Base-by-base conservation (phyloP, 2,329 filamentous ascomycete genomes). In the Xylaria sp. region DNA sequence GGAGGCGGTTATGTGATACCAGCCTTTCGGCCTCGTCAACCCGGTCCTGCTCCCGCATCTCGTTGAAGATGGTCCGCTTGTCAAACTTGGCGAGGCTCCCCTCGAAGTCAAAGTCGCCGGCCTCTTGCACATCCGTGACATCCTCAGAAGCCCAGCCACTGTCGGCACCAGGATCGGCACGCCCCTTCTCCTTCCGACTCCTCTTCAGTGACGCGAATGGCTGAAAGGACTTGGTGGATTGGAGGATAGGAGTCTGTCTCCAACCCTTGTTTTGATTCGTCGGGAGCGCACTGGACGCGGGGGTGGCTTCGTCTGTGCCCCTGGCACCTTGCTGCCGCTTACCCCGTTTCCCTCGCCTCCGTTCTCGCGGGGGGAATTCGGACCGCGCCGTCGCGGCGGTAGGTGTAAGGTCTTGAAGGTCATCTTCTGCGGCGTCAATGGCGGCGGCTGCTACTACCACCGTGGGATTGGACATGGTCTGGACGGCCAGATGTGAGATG, bases 101-200 rank as follows among this genome's bases (percentile, higher is more conserved):
- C 73, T 92, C 90, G 74, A 98, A 98, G 78, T 98, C 95, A 73
- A 98, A 98, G 68, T 98, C 96, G 11, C 92, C 93, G 84, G 96
- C 87, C 76, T 96, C 95, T 79, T 95, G 92, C 25, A 96, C 92
- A 76, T 98, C 96, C 0, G 93, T 97, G 25, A 95, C 94, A 75
- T 98, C 95, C 76, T 97, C 96, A 0, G 95, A 97, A 3, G 93
- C 94, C 94, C 95, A 98, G 3, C 93, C 95, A 77, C 93, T 96
- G 49, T 93, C 87, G 9, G 79, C 79, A 45, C 71, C 73, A 13
- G 65, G 68, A 33, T 77, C 77, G 51, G 77, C 79, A 72, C 79
- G 82, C 63, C 77, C 81, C 66, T 81, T 83, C 63, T 77, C 81
- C 66, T 81, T 83, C 72, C 82, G 79, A 68, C 75, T 81, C 77